phyloP scores from a whole-genome alignment of 1,284 basidiomycete genomes.

The Paramarasmius palmivorus region DNA sequence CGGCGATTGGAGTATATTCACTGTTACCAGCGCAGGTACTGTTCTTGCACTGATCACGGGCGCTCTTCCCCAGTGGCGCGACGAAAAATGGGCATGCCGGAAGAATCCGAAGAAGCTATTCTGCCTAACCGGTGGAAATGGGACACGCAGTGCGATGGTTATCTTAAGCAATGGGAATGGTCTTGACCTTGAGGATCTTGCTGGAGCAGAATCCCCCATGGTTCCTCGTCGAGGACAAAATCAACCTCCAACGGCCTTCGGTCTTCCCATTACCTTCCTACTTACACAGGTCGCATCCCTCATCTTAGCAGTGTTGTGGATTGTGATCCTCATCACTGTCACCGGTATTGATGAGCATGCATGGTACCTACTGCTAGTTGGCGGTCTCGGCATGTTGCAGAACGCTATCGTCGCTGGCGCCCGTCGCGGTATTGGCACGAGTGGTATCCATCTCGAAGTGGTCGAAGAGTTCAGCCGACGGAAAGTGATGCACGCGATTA shows the following conservation, averaged over 20 bases:
- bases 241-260: background rate
- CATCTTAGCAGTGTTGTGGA: constrained; percentile 19
- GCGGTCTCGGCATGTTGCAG: constrained; percentile 6
- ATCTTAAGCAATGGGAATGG: constrained; percentile 26
- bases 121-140: constrained; percentile 31
- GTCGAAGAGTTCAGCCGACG: background rate
- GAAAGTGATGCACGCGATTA: constrained; percentile 5
- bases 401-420: constrained; percentile 9
- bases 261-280: constrained; percentile 7
- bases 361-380: constrained; percentile 19
- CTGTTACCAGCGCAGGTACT: constrained; percentile 28
- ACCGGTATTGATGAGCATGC: constrained; percentile 17
- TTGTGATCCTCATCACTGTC: constrained; percentile 18
- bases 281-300: background rate
- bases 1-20: constrained; percentile 28
- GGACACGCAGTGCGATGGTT: constrained; percentile 29
- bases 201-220: constrained; percentile 12
- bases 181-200: constrained; percentile 30
- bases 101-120: constrained; percentile 21
- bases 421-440: background rate
- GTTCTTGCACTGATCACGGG: constrained; percentile 23
- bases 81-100: constrained; percentile 30
- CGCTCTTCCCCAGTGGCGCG: constrained; percentile 31
- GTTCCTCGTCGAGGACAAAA: background rate
- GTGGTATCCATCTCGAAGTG: constrained; percentile 3